phyloP scores from a whole-genome alignment of 2,329 filamentous ascomycete genomes.

The Talaromyces sp. region DNA sequence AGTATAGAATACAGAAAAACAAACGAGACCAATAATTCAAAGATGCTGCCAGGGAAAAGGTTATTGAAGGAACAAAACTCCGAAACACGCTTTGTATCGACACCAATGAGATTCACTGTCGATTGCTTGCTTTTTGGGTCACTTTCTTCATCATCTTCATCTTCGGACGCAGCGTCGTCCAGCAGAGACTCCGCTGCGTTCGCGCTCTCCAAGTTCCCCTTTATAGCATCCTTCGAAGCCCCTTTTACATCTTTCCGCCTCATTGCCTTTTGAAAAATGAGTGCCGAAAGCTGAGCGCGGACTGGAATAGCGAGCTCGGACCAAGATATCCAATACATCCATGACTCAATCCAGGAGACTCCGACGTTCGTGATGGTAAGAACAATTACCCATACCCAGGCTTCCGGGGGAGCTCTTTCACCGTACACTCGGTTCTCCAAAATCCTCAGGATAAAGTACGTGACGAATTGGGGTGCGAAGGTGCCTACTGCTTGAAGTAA shows the following conservation, averaged over 20 bases:
- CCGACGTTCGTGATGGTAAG: slow-evolving; percentile 57
- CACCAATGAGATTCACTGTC: slow-evolving; percentile 72
- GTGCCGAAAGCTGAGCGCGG: slow-evolving; percentile 61
- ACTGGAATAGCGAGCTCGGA: slow-evolving; percentile 58
- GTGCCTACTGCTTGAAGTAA: slow-evolving; percentile 52
- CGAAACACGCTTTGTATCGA: slow-evolving; percentile 64
- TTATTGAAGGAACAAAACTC: slow-evolving; percentile 65
- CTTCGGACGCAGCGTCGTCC: slow-evolving; percentile 38
- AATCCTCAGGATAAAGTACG: slow-evolving; percentile 59
- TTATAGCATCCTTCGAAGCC: slow-evolving; percentile 37
- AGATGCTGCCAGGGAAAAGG: slow-evolving; percentile 57
- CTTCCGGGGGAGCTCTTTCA: slow-evolving; percentile 46
- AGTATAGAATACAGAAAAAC: slow-evolving; percentile 61
- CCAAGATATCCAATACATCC: slow-evolving; percentile 60
- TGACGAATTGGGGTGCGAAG: slow-evolving; percentile 63
- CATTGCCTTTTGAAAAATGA: slow-evolving; percentile 70
- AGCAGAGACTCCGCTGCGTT: slow-evolving; percentile 36
- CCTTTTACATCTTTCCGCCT: slow-evolving; percentile 70
- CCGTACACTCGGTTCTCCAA: slow-evolving; percentile 54
- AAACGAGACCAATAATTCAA: slow-evolving; percentile 62
- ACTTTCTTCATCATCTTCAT: slow-evolving; percentile 42
- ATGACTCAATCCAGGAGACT: slow-evolving; percentile 54
- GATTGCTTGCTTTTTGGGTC: slow-evolving; percentile 63
- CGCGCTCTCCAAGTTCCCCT: slow-evolving; percentile 34
- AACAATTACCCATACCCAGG: slow-evolving; percentile 61